Conservation (phyloP, 106 monocot species). For the Acanthochlamys bracteata region DNA sequence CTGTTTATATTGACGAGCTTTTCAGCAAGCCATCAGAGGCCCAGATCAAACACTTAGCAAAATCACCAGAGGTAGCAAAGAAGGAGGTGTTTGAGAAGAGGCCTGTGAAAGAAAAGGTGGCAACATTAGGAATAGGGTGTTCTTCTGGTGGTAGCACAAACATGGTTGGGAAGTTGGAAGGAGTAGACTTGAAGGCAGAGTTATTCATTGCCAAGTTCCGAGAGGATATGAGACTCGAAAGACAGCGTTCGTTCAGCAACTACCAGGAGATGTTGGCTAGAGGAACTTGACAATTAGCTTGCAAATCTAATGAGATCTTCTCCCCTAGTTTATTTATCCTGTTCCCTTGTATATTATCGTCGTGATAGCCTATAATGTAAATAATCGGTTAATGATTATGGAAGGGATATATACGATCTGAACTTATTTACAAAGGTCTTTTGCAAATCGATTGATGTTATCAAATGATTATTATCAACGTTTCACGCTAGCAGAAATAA, state of each 20-base stretch:
- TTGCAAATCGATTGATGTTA: too few relatives aligned
- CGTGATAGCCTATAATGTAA: too few relatives aligned
- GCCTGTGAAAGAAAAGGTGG: too few relatives aligned
- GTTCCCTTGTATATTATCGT: not conserved
- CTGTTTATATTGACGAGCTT: conserved; percentile 26
- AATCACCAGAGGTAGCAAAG: not conserved
- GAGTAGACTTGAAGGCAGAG: conserved; percentile 55
- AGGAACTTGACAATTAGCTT: not conserved
- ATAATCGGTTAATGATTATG: too few relatives aligned
- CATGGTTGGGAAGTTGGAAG: conserved; percentile 12
- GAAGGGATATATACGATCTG: too few relatives aligned
- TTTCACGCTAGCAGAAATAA: too few relatives aligned
- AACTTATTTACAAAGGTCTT: too few relatives aligned
- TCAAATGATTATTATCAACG: too few relatives aligned
- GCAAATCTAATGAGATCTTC: not conserved
- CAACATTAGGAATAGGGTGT: not conserved
- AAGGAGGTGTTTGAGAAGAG: not conserved
- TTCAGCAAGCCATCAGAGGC: not conserved
- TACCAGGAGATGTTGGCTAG: conserved; percentile 52
- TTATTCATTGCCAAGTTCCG: conserved; percentile 48
- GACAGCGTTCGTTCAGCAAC: conserved; percentile 33
- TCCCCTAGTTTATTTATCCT: not conserved
- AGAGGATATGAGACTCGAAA: conserved; percentile 58
- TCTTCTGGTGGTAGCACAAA: conserved; percentile 6
- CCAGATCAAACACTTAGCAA: conserved; percentile 3